Conservation (phyloP, 2,329 filamentous ascomycete genomes). For the Ilyonectria sp. region DNA sequence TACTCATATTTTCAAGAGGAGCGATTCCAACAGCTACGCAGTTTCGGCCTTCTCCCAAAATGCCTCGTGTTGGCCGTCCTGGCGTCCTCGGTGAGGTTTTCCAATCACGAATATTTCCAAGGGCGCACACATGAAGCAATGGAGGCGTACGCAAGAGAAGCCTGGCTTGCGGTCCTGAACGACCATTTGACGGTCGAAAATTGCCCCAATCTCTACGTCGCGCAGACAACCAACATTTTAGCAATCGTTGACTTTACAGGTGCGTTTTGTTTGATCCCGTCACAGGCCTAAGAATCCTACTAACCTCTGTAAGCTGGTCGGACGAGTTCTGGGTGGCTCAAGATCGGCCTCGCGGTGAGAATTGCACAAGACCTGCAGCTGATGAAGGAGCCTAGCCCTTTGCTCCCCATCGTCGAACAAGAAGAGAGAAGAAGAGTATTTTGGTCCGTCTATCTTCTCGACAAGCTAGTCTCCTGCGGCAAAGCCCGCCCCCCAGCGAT, state of each 20-base stretch:
- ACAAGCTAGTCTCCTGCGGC: conserved; percentile 54
- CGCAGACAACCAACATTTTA: conserved; percentile 24
- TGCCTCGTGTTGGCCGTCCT: conserved; percentile 27
- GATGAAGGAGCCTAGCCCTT: conserved; percentile 48
- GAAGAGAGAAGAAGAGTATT: conserved; percentile 54
- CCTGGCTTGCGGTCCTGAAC: conserved; percentile 27
- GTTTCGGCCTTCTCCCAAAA: conserved; percentile 17
- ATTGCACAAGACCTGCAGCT: conserved; percentile 53
- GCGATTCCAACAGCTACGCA: conserved; percentile 17
- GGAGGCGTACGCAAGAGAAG: conserved; percentile 25
- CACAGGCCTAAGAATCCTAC: neutral
- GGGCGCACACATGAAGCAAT: conserved; percentile 16
- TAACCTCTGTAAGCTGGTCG: conserved; percentile 25
- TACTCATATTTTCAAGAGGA: conserved; percentile 34
- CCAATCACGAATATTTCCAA: conserved; percentile 19
- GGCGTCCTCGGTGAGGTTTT: conserved; percentile 24
- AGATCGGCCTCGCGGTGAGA: conserved; percentile 50
- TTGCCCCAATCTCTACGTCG: conserved; percentile 17
- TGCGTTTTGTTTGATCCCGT: neutral
- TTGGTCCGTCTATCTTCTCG: conserved; percentile 57
- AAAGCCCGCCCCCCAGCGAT: conserved; percentile 51
- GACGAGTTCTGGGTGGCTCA: conserved; percentile 52
- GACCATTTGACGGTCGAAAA: conserved; percentile 27
- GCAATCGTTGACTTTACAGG: conserved; percentile 30
- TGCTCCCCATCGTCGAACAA: conserved; percentile 42